Base-by-base conservation (phyloP, 2,329 filamentous ascomycete genomes). In the Helicocarpus griseus region DNA sequence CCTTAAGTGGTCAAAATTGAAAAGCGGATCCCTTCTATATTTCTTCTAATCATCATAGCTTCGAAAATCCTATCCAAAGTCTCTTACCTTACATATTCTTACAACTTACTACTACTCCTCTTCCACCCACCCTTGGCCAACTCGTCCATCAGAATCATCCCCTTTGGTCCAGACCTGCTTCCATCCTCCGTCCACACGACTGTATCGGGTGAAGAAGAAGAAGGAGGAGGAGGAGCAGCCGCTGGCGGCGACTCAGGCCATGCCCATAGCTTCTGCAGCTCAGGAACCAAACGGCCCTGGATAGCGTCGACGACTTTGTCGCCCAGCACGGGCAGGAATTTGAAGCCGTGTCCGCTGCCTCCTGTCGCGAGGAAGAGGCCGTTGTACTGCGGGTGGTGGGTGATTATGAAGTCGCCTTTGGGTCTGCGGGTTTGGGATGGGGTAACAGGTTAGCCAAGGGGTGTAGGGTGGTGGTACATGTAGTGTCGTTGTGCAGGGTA, bases 381-480 rank as follows among this genome's bases (percentile, higher is more conserved):
- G 5, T 63, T 53, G 66, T 79, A 79, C 14, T 73, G 68, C 0
- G 85, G 85, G 60, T 88, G 84, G 65, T 83, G 82, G 61, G 83
- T 79, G 54, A 87, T 75, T 50, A 89, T 74, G 70, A 86, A 89
- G 62, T 89, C 81, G 21, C 80, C 85, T 17, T 79, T 80, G 6
- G 80, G 75, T 2, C 69, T 72, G 46, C 36, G 49, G 11, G 19
- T 28, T 35, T 44, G 14, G 33, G 35, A 11, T 5, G 11, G 8
- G 45, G 31, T 41, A 17, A 17, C 13, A n/a, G 31, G 35, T 26
- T 49, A 28, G n/a, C n/a, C n/a, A n/a, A n/a, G n/a, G n/a, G n/a
- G n/a, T n/a, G 21, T 19, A 26, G 9, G 24, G n/a, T 17, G 6
- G n/a, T 28, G 11, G 41, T 45, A 17, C 22, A 31, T 8, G 2